Evolutionary conservation across 306 rosid genomes (phyloP), one percentile per base, ranked within the genome.

Genomic region (Lablab purpureus): DNA sequence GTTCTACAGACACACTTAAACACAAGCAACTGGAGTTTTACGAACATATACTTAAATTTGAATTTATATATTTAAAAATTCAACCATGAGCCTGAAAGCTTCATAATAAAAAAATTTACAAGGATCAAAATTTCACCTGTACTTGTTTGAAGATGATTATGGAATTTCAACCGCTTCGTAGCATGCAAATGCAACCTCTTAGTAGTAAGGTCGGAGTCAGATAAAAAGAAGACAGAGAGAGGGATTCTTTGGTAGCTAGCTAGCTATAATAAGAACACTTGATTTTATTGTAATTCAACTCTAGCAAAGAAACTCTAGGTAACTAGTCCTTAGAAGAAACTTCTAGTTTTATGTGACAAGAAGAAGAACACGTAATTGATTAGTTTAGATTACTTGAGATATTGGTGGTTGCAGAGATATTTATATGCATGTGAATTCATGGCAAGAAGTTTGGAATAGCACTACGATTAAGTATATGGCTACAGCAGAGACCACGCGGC

Each of bases 401-500:
- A 27, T 65, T 65, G 71, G 41, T 34, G 64, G 65, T 30, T 46
- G 59, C 36, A 59, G 66, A 52, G 5, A 19, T 28, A 69, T 71
- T 58, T 70, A 47, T 59, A 79, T 4, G 49, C 18, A 55, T 1
- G 46, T 28, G 5, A 68, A 23, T 14, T 47, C 37, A 43, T 14
- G 25, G 34, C 27, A 43, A 10, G 18, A 55, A 47, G 50, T 30
- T 37, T 67, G 55, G 60, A 68, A 23, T 22, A 22, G n/a, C 32
- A 41, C 5, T 25, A 8, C 36, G 80, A 70, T 84, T 25, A 46
- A 85, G 37, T 87, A 72, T 82, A 85, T 85, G 92, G 95, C 79
- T 88, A 71, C 21, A 80, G 77, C 46, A 69, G 30, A 79, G 86
- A 83, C 82, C 88, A 88, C 90, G 92, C 87, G 86, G 84, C 83